Evolutionary conservation across 441 rosid genomes (phyloP), one percentile per base, ranked within the genome.

Genomic region (Melastoma candidum): DNA sequence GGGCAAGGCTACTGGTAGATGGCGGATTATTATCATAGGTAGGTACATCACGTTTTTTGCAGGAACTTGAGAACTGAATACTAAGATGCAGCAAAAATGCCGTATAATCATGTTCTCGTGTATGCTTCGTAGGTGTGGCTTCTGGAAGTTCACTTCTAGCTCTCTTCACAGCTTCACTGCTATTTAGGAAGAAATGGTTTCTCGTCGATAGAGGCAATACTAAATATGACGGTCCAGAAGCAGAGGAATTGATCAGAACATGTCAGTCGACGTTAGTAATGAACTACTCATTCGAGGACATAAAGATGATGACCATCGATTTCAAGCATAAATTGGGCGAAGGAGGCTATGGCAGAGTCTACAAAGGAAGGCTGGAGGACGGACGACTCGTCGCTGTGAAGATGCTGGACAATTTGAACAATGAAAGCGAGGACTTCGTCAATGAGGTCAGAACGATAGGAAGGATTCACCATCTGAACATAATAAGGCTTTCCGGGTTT

Each of bases 371-470:
- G 53, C 17, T 74, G 2, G 47, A 41, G 0, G 69, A 61, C 3
- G 79, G 77, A 22, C 66, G 68, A 13, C 49, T 29, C 0, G 58
- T 71, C 0, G 77, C 77, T 0, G 64, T 77, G n/a, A 77, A 74
- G 47, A 11, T 74, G 29, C 65, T 77, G 1, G 55, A 47, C 13
- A 69, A 72, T 26, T 13, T 49, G 10, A 54, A 22, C 9, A 41
- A 54, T 3, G 22, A 1, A 1, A 47, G 68, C 26, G 43, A 29
- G 7, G 70, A 67, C 25, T 77, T 71, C 56, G 32, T 71, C 6
- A 69, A 69, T 17, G 82, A 77, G 56, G 79, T 74, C 52, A 70
- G 66, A 25, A 57, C 74, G 6, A 64, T 77, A 26, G 77, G 82
- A 7, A 51, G 59, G 55, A 74, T 67, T 43, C 73, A 67, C 57